Evolutionary conservation across 2,329 filamentous ascomycete species (phyloP).

Genomic region (Aureobasidium pullulans): DNA sequence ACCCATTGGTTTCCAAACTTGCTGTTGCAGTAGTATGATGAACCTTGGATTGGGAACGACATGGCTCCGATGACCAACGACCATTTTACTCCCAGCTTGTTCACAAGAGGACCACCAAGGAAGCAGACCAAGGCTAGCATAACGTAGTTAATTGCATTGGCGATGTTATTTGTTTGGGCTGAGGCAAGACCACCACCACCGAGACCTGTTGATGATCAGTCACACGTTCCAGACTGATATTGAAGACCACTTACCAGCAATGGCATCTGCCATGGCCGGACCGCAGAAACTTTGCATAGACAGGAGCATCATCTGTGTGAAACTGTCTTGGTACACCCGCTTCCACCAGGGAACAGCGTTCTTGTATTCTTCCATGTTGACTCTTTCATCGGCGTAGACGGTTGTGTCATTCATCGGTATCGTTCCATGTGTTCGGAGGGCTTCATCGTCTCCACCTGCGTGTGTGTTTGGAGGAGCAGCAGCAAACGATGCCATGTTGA

Average conservation of each 20-base stretch:
- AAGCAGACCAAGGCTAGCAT: conserved; percentile 11
- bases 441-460: conserved; percentile 26
- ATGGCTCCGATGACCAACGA: conserved; percentile 9
- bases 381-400: conserved; percentile 22
- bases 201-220: background rate
- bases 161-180: conserved; percentile 8
- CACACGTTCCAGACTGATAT: background rate
- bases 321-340: conserved; percentile 39
- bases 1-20: conserved; percentile 14
- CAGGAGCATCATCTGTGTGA: conserved; percentile 44
- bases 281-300: conserved; percentile 34
- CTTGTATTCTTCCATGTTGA: conserved; percentile 32
- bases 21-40: conserved; percentile 14
- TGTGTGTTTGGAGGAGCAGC: conserved; percentile 28
- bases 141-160: conserved; percentile 2
- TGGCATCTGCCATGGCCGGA: conserved; percentile 13
- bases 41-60: conserved; percentile 11
- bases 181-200: conserved; percentile 13
- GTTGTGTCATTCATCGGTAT: conserved; percentile 20
- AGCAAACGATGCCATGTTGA: conserved; percentile 25
- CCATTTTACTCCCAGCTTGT: conserved; percentile 13
- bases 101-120: conserved; percentile 9
- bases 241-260: background rate
- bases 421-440: conserved; percentile 23
- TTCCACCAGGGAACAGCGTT: conserved; percentile 35